Evolutionary conservation across 2,329 filamentous ascomycete species (phyloP).

Genomic region (Ceratocystis ficicola): DNA sequence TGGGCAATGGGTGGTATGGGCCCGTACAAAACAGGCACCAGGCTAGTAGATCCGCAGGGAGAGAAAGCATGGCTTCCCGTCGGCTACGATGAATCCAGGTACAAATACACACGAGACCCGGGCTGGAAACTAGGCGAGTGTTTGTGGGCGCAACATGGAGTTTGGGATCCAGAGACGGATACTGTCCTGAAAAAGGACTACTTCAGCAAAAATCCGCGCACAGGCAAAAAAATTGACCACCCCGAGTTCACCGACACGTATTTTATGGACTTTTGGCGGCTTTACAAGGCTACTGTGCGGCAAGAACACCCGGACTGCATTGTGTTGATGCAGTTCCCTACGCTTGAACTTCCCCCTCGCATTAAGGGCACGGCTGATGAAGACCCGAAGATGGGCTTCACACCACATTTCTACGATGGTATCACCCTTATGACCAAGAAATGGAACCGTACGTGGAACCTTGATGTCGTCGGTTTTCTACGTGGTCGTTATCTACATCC

Average conservation of each 20-base stretch:
- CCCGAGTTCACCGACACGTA: constrained; percentile 81
- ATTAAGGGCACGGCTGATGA: constrained; percentile 84
- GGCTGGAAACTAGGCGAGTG: constrained; percentile 91
- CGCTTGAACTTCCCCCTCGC: constrained; percentile 77
- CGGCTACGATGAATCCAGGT: constrained; percentile 64
- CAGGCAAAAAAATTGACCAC: constrained; percentile 63
- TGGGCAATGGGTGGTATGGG: constrained; percentile 93
- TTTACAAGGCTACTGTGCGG: constrained; percentile 63
- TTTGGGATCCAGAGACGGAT: constrained; percentile 79
- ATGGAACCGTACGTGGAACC: constrained; percentile 96
- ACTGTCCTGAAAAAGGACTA: constrained; percentile 73
- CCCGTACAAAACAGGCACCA: constrained; percentile 74
- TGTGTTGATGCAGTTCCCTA: constrained; percentile 82
- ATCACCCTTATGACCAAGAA: constrained; percentile 96
- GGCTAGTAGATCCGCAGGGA: constrained; percentile 77
- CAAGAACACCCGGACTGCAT: constrained; percentile 66
- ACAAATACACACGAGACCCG: constrained; percentile 79
- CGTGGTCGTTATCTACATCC: constrained; percentile 80
- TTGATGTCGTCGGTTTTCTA: constrained; percentile 85
- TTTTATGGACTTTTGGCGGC: constrained; percentile 75
- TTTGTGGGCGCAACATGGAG: constrained; percentile 89
- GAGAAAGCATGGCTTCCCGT: constrained; percentile 69
- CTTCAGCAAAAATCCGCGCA: constrained; percentile 66
- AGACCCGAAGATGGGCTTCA: constrained; percentile 79
- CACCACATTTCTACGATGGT: constrained; percentile 93